phyloP scores from a whole-genome alignment of 2,329 filamentous ascomycete species.

The Coleophoma eucalyptorum region DNA sequence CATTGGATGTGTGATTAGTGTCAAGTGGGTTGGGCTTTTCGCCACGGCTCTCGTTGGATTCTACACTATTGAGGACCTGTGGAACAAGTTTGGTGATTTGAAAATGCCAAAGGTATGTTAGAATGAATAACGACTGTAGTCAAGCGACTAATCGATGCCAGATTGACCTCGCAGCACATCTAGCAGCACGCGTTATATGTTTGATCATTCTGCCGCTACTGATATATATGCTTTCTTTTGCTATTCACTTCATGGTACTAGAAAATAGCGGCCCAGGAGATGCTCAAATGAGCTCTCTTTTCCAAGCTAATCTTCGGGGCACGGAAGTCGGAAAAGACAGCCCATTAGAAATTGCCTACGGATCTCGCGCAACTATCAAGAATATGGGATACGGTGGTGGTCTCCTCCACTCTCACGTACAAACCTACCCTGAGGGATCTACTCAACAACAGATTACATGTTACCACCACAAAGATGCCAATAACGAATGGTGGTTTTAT shows the following conservation, averaged over 20 bases:
- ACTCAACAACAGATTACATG: conserved; percentile 95
- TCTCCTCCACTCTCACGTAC: conserved; percentile 91
- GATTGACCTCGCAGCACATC: conserved; percentile 69
- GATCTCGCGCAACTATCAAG: conserved; percentile 89
- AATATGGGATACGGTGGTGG: conserved; percentile 99
- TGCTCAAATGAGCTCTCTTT: conserved; percentile 99
- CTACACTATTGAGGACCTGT: conserved; percentile 94
- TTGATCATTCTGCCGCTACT: conserved; percentile 85
- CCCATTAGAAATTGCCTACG: conserved; percentile 84
- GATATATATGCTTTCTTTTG: conserved; percentile 96
- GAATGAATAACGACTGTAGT: no score
- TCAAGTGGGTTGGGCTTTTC: conserved; percentile 97
- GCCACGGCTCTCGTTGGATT: conserved; percentile 91
- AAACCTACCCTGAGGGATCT: conserved; percentile 93
- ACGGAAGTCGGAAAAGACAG: conserved; percentile 94
- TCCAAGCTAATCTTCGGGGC: conserved; percentile 93
- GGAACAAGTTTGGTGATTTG: conserved; percentile 94
- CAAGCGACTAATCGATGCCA: conserved; percentile 13
- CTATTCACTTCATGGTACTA: conserved; percentile 88
- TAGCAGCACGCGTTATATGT: conserved; percentile 76
- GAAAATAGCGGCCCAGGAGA: conserved; percentile 93
- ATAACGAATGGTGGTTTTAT: conserved; percentile 99
- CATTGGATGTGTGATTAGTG: conserved; percentile 96
- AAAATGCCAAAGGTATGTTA: conserved; percentile 77
- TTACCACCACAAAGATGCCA: conserved; percentile 99